phyloP scores from a whole-genome alignment of 805 yeast genomes.

The Kuraishia floccosa region DNA sequence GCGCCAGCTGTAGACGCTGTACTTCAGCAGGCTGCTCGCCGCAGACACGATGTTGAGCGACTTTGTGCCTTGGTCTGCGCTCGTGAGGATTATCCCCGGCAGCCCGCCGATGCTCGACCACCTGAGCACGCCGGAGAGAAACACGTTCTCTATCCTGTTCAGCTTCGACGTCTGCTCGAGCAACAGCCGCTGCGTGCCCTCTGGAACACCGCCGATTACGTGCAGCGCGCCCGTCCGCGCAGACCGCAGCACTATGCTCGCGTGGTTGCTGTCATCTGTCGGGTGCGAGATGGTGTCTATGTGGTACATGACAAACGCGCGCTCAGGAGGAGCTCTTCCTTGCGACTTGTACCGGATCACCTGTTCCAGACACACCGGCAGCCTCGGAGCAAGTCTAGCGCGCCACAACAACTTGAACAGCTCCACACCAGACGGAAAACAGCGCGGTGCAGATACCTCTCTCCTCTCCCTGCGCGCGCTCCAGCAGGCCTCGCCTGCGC shows the following conservation, averaged over 20 bases:
- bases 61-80: slow-evolving; percentile 65
- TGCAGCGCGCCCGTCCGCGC: slow-evolving; percentile 41
- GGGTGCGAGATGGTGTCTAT: slow-evolving; percentile 47
- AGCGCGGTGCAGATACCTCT: no score
- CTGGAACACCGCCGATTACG: slow-evolving; percentile 72
- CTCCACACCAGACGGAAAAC: no score
- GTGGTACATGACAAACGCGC: no score
- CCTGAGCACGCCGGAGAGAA: slow-evolving; percentile 63
- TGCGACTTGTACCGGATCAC: no score
- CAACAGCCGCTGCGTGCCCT: slow-evolving; percentile 74
- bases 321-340: no score
- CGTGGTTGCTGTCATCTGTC: slow-evolving; percentile 47
- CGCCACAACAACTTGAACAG: no score
- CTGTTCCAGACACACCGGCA: no score
- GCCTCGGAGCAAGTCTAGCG: no score
- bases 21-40: slow-evolving; percentile 25
- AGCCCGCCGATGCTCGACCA: slow-evolving; percentile 87
- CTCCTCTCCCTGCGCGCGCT: no score
- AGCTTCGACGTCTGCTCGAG: slow-evolving; percentile 48
- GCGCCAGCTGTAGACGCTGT: slow-evolving; percentile 72
- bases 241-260: slow-evolving; percentile 38
- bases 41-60: slow-evolving; percentile 45
- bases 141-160: slow-evolving; percentile 50
- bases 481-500: no score
- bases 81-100: slow-evolving; percentile 79